A percentile compares a stretch with the other conserved stretches of the same genome.
Conservation (phyloP, 1,284 basidiomycete genomes). For the Hemileccinum hortonii region DNA sequence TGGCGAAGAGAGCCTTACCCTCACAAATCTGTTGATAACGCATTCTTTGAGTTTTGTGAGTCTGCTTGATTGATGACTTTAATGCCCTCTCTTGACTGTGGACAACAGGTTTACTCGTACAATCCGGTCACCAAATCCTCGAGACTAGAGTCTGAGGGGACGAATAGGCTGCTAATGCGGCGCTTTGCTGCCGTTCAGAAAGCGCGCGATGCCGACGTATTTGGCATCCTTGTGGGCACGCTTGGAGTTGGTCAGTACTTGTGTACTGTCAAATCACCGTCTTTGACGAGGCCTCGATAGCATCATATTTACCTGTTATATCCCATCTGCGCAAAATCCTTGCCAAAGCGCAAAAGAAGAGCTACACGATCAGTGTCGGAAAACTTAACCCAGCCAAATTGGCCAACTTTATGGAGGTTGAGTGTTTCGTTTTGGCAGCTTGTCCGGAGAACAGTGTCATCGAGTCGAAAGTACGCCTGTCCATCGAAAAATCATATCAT, state of each 20-base stretch:
- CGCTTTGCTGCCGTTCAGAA: constrained; percentile 87
- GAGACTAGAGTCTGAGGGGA: constrained; percentile 59
- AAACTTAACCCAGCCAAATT: constrained; percentile 95
- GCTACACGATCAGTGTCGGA: constrained; percentile 94
- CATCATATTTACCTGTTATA: constrained; percentile 82
- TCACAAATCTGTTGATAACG: constrained; percentile 88
- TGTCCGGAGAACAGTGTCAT: constrained; percentile 93
- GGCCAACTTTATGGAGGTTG: constrained; percentile 95
- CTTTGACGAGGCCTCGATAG: constrained; percentile 36
- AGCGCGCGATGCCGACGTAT: constrained; percentile 90
- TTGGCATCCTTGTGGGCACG: constrained; percentile 94
- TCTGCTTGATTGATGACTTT: not conserved
- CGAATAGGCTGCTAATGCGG: constrained; percentile 88
- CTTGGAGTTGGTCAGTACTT: constrained; percentile 75
- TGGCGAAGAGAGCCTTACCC: constrained; percentile 77
- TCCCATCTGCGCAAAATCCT: constrained; percentile 72
- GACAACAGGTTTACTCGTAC: constrained; percentile 69
- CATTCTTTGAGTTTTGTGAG: constrained; percentile 47
- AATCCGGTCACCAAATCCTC: constrained; percentile 55
- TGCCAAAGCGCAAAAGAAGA: constrained; percentile 72
- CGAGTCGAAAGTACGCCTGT: constrained; percentile 66
- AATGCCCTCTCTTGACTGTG: not conserved
- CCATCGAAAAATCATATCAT: not conserved
- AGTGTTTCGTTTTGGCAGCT: constrained; percentile 93
- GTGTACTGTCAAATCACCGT: not conserved